These are phyloP conservation scores for Thyridium curvatum DNA, from an alignment of 2,329 filamentous ascomycete genomes.

Conservation along the genomic window DNA sequence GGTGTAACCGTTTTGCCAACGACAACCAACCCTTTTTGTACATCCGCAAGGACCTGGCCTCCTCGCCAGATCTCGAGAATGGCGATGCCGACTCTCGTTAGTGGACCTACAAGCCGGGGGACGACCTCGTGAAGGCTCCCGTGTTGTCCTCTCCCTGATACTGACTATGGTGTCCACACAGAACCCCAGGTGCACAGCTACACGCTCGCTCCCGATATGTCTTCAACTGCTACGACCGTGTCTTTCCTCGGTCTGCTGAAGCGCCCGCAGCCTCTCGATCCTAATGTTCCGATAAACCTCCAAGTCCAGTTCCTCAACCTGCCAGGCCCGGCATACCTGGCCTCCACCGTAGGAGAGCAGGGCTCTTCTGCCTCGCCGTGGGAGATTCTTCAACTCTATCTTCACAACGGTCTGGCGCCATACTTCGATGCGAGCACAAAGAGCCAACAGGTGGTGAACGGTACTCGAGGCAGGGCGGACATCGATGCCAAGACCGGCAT, in stretches of 20 bases:
- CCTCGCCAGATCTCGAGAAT: constrained; percentile 45
- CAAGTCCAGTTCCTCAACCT: constrained; percentile 93
- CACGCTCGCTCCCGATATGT: constrained; percentile 74
- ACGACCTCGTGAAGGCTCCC: too few relatives aligned
- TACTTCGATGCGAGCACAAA: constrained; percentile 97
- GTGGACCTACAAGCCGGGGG: constrained; percentile 4
- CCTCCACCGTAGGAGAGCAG: constrained; percentile 61
- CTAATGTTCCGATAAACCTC: constrained; percentile 70
- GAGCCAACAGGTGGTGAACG: constrained; percentile 61
- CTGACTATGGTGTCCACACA: constrained; percentile 15
- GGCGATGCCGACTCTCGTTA: constrained; percentile 37
- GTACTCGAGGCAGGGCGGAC: constrained; percentile 68
- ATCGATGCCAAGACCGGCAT: constrained; percentile 91
- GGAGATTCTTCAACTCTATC: constrained; percentile 84
- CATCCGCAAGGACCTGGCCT: constrained; percentile 72
- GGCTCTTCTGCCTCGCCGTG: constrained; percentile 74
- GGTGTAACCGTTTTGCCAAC: constrained; percentile 82
- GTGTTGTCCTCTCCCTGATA: background rate
- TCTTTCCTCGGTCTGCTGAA: constrained; percentile 88
- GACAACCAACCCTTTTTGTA: constrained; percentile 87
- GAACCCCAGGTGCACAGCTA: constrained; percentile 61
- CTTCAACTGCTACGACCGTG: constrained; percentile 70
- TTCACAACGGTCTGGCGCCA: constrained; percentile 86
- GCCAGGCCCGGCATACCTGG: constrained; percentile 70
- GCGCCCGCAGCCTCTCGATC: constrained; percentile 80